A percentile compares a stretch with the other conserved stretches of the same genome.
phyloP scores from a whole-genome alignment of 2,329 filamentous ascomycete species.

The Penicillium sclerotigenum region DNA sequence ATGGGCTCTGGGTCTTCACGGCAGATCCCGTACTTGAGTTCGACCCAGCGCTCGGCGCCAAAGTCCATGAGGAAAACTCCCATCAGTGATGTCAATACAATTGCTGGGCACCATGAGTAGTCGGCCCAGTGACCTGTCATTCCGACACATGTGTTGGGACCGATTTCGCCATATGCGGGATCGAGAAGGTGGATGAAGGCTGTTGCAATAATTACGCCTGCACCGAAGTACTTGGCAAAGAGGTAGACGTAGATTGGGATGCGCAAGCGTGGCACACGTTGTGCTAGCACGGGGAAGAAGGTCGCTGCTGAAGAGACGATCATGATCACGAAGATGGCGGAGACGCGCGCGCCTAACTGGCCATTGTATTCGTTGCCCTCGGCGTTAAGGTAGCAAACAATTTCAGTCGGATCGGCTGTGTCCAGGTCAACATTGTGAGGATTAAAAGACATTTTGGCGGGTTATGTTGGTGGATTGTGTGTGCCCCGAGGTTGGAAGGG shows the following conservation, averaged over 20 bases:
- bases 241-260: slow-evolving; percentile 47
- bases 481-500: background rate
- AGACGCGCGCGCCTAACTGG: slow-evolving; percentile 44
- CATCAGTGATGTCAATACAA: slow-evolving; percentile 49
- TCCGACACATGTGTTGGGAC: slow-evolving; percentile 50
- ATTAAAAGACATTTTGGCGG: slow-evolving; percentile 31
- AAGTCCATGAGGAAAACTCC: slow-evolving; percentile 44
- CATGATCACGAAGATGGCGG: slow-evolving; percentile 46
- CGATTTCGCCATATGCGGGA: slow-evolving; percentile 46
- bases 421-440: slow-evolving; percentile 46
- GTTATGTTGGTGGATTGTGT: background rate
- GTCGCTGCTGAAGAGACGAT: slow-evolving; percentile 42
- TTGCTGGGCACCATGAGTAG: slow-evolving; percentile 54
- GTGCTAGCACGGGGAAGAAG: slow-evolving; percentile 49
- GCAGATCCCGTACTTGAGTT: slow-evolving; percentile 23
- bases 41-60: slow-evolving; percentile 24
- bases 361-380: slow-evolving; percentile 55
- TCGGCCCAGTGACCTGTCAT: slow-evolving; percentile 53
- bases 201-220: slow-evolving; percentile 49
- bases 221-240: slow-evolving; percentile 48
- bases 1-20: slow-evolving; percentile 24
- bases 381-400: slow-evolving; percentile 52
- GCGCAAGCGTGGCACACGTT: slow-evolving; percentile 35
- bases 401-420: slow-evolving; percentile 40
- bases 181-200: slow-evolving; percentile 50